Evolutionary conservation across 257 asterid genomes (phyloP), one percentile per base, ranked within the genome.

Genomic region (Ballota nigra): DNA sequence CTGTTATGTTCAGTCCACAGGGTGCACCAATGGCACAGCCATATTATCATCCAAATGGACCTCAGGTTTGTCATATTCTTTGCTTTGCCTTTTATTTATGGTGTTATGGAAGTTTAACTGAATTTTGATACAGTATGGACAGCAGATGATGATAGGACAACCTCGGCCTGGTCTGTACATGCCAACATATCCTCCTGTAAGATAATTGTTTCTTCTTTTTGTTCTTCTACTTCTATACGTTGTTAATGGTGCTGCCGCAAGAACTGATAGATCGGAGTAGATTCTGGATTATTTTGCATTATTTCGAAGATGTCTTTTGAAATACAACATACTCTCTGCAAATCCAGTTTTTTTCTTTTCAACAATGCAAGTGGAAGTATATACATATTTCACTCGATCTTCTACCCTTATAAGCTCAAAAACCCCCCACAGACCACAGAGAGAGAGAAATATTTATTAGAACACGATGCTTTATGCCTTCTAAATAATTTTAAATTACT

Each of bases 111-210:
- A 63, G 28, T 65, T 61, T 64, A 65, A 62, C 58, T 47, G 66
- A 33, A 62, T 62, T 45, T 49, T 24, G 16, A 64, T 80, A 78
- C 91, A 86, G 90, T 91, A 88, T 75, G 95, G 89, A 53, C 99
- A 89, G 82, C 98, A 92, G 82, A 88, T 95, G 97, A 82, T 89
- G 62, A 77, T 90, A 45, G 92, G 99, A 74, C 98, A 95, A 68
- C 94, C 90, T 71, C 89, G 86, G 69, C 96, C 95, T 23, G 80
- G 90, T 57, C 12, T 88, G 73, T 92, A 88, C 84, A 83, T 88
- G 97, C 97, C 96, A 56, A 36, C 88, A 15, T 95, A 86, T 82
- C 87, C 92, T 68, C 83, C 83, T 8, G 99, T 95, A 88, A 87
- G 96, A 83, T 73, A 34, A n/a, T 80, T 40, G 8, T 69, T 43